Base-by-base conservation (phyloP, 1,284 basidiomycete species). In the Boletus chippewaensis region DNA sequence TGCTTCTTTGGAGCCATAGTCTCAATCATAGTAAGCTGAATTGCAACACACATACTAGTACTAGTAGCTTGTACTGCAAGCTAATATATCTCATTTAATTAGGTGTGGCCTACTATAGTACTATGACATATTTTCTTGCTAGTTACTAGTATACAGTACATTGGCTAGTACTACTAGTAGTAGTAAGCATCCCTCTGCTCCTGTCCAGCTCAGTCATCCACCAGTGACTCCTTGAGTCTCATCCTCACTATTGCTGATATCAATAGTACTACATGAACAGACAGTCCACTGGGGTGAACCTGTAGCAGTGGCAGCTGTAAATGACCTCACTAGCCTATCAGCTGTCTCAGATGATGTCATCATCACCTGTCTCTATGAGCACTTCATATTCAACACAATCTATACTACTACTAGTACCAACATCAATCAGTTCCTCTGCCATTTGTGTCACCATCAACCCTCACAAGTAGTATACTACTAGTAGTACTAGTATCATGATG, bases 361-460 rank as follows among this genome's bases (percentile, higher is more conserved):
- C 63, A 83, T 89, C 48, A 80, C 87, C 56, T 88, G 86, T 55
- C 78, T 95, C 46, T 83, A 90, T 34, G 90, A 94, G 71, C 79
- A 90, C 36, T 95, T 93, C 70, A 83, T 91, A 73, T 74, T 81
- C 2, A 87, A 92, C 71, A 80, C 74, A 56, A 85, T 91, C 57
- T 95, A 95, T 24, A 24, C 6, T 8, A 24, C 22, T 22, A 22
- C 4, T 22, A 22, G 22, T 73, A 92, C 91, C 26, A 74, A 66
- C 56, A 24, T 24, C 6, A 24, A 68, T 93, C 51, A 87, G 89
- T 22, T 74, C 84, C 15, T 81, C 80, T 36, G 75, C 76, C 7
- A 71, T 95, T 2, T 24, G 24, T 57, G 81, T 95, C 56, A 87
- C 87, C 28, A 75, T 95, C 60, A 95, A 95, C 68, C 91, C 92